These are phyloP conservation scores for Trypanosoma conorhini DNA, from an alignment of 208 protist species.

Conservation along the genomic window DNA sequence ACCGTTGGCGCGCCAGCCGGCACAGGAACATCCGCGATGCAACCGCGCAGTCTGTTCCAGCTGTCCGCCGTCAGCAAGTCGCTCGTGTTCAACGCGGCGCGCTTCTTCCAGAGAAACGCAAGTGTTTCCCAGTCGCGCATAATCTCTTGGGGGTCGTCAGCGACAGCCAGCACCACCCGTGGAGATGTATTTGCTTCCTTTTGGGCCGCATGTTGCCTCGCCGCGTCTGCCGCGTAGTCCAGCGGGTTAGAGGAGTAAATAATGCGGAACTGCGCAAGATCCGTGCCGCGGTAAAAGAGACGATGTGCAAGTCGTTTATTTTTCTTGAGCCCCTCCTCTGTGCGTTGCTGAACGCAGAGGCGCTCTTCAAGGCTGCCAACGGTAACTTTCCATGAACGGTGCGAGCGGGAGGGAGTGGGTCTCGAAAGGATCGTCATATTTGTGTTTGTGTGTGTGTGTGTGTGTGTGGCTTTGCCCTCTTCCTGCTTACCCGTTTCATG, in stretches of 20 bases:
- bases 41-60: background rate
- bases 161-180: conserved; percentile 38
- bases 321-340: conserved; percentile 31
- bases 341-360: conserved; percentile 55
- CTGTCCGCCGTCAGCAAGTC: background rate
- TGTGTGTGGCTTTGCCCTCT: background rate
- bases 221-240: conserved; percentile 35
- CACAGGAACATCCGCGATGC: background rate
- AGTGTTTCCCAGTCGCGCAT: conserved; percentile 24
- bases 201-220: background rate
- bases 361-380: conserved; percentile 28
- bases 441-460: background rate
- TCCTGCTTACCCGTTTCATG: background rate
- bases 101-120: background rate
- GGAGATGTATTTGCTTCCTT: background rate
- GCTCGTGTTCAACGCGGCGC: background rate
- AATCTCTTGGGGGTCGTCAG: conserved; percentile 8
- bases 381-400: conserved; percentile 43
- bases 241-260: conserved; percentile 38
- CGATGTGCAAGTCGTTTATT: conserved; percentile 37
- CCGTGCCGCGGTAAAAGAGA: conserved; percentile 17
- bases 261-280: conserved; percentile 38
- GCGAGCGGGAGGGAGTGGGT: conserved; percentile 16
- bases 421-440: conserved; percentile 30
- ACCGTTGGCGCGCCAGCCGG: background rate